Conservation (phyloP, 164 flowering plant genomes). For the Vitis amurensis region DNA sequence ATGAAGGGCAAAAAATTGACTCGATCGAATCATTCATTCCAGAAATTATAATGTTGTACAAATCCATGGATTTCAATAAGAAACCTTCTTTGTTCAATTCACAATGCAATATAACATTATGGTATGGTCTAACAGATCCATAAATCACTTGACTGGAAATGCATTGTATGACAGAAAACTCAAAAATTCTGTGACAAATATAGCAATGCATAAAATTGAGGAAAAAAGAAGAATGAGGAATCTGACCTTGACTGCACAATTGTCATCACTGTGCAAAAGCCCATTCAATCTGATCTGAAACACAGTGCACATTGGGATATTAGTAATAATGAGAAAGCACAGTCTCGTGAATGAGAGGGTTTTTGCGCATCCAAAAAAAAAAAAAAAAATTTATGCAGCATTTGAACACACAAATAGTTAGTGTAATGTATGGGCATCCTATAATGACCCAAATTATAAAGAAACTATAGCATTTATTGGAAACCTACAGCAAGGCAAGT, state of each 20-base stretch:
- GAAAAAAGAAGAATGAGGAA: neutral
- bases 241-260: conserved; percentile 78
- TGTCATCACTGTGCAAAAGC: conserved; percentile 74
- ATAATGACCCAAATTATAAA: neutral
- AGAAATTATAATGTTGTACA: too few species aligned
- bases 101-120: too few species aligned
- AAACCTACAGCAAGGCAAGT: too few species aligned
- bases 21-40: too few species aligned
- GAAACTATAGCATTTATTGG: neutral
- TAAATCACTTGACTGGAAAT: neutral
- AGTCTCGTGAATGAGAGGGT: neutral
- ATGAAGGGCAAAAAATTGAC: too few species aligned
- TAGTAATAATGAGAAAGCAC: neutral
- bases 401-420: neutral
- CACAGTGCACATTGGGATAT: neutral
- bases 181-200: neutral
- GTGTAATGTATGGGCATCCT: neutral
- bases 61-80: too few species aligned
- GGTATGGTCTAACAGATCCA: too few species aligned
- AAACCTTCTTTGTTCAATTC: too few species aligned
- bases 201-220: neutral
- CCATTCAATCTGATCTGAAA: conserved; percentile 85
- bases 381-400: neutral
- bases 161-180: neutral
- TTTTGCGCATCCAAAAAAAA: neutral